Evolutionary conservation across 495 filamentous ascomycete species (phyloP).

Genomic region (Trichoderma orchidacearum): DNA sequence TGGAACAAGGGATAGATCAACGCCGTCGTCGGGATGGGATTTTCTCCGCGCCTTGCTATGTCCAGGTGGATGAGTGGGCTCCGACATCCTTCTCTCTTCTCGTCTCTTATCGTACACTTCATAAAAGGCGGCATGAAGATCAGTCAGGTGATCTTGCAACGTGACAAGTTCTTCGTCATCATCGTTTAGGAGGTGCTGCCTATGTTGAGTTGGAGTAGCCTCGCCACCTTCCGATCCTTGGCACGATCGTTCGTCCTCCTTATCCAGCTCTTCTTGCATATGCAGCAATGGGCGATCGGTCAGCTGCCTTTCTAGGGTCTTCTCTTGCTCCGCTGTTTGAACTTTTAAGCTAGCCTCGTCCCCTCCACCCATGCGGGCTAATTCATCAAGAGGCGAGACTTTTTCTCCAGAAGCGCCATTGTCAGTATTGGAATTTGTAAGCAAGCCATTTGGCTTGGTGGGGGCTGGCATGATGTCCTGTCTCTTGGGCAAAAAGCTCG

Average conservation of each 20-base stretch:
- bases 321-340: constrained; percentile 71
- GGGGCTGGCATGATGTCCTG: constrained; percentile 48
- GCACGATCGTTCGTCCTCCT: constrained; percentile 40
- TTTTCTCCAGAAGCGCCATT: constrained; percentile 3
- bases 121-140: constrained; percentile 69
- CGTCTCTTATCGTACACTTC: constrained; percentile 52
- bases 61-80: constrained; percentile 30
- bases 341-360: constrained; percentile 56
- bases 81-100: constrained; percentile 1
- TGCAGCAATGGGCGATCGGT: constrained; percentile 75
- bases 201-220: constrained; percentile 26
- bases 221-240: constrained; percentile 40
- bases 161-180: constrained; percentile 67
- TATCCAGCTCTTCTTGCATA: constrained; percentile 78
- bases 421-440: not conserved
- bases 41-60: constrained; percentile 20
- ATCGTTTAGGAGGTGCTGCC: constrained; percentile 65
- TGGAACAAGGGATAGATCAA: constrained; percentile 55
- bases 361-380: constrained; percentile 64
- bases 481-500: constrained; percentile 85
- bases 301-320: constrained; percentile 75
- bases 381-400: constrained; percentile 53
- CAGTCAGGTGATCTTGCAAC: constrained; percentile 58
- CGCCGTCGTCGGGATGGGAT: constrained; percentile 5
- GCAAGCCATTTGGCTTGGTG: not conserved